Percentiles rank a stretch among this genome's conserved stretches.
Conservation (phyloP, 495 filamentous ascomycete genomes). For the Aspergillus cristatus region DNA sequence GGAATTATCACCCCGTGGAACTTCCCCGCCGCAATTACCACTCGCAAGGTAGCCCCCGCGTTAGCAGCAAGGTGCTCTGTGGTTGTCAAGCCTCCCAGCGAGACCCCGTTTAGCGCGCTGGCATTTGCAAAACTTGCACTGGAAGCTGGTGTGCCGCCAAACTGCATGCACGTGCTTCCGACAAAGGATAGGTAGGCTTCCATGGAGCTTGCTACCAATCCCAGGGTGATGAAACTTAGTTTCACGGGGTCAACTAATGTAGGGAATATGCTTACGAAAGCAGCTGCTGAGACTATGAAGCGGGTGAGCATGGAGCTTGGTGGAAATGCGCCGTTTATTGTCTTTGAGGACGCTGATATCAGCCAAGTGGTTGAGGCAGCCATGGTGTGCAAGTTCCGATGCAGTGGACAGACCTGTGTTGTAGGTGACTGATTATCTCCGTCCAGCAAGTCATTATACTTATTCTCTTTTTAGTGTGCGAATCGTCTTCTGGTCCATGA, state of each 20-base stretch:
- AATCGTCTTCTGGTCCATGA: slow-evolving; percentile 54
- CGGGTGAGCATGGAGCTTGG: slow-evolving; percentile 85
- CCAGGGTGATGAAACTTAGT: slow-evolving; percentile 41
- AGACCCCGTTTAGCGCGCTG: slow-evolving; percentile 37
- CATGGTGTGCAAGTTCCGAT: slow-evolving; percentile 40
- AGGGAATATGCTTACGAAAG: slow-evolving; percentile 21
- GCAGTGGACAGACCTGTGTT: slow-evolving; percentile 44
- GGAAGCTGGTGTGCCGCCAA: slow-evolving; percentile 24
- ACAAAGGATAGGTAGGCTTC: slow-evolving; percentile 22
- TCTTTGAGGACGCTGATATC: too few relatives aligned
- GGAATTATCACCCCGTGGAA: slow-evolving; percentile 53
- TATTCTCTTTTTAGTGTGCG: slow-evolving; percentile 32
- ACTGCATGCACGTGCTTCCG: slow-evolving; percentile 12
- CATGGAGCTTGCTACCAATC: slow-evolving; percentile 11
- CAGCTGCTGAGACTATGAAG: slow-evolving; percentile 53
- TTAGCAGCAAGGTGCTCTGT: slow-evolving; percentile 42
- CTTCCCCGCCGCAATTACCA: slow-evolving; percentile 81
- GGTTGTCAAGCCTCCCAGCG: slow-evolving; percentile 40
- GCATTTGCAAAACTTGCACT: slow-evolving; percentile 39
- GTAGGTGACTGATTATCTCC: slow-evolving; percentile 29
- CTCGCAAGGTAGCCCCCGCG: slow-evolving; percentile 59
- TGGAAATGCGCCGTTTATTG: slow-evolving; percentile 78
- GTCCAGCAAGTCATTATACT: too few relatives aligned
- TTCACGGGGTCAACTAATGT: slow-evolving; percentile 25
- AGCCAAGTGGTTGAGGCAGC: slow-evolving; percentile 76